These are phyloP conservation scores for Hyaloscypha variabilis DNA, from an alignment of 495 filamentous ascomycete genomes.

Conservation along the genomic window DNA sequence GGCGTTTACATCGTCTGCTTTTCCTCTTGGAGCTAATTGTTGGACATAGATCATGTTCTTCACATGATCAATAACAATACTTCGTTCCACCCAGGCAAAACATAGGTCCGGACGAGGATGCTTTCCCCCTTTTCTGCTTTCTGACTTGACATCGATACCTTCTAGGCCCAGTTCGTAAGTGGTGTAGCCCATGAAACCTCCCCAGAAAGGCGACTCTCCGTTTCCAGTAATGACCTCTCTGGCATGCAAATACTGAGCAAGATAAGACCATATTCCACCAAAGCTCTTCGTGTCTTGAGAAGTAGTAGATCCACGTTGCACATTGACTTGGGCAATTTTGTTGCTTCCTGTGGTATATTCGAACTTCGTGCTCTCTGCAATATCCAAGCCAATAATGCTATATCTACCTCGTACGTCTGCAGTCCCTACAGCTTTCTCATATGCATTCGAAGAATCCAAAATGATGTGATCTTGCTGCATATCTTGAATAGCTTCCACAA, in stretches of 20 bases:
- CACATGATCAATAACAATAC: slow-evolving; percentile 78
- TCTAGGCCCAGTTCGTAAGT: slow-evolving; percentile 85
- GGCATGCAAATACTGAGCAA: slow-evolving; percentile 60
- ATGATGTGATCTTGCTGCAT: slow-evolving; percentile 22
- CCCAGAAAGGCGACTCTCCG: slow-evolving; percentile 68
- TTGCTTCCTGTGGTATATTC: slow-evolving; percentile 52
- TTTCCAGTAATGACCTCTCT: slow-evolving; percentile 39
- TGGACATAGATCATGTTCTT: slow-evolving; percentile 67
- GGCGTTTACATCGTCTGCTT: slow-evolving; percentile 31
- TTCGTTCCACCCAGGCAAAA: slow-evolving; percentile 76
- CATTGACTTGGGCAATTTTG: slow-evolving; percentile 35
- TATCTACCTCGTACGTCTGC: slow-evolving; percentile 57
- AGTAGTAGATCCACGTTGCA: neutral
- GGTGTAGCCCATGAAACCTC: slow-evolving; percentile 87
- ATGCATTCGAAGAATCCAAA: slow-evolving; percentile 32
- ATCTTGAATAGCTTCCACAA: slow-evolving; percentile 27
- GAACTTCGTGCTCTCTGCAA: slow-evolving; percentile 51
- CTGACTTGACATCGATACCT: slow-evolving; percentile 53
- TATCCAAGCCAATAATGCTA: slow-evolving; percentile 68
- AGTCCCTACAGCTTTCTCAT: slow-evolving; percentile 9
- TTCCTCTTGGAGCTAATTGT: slow-evolving; percentile 40
- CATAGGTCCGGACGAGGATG: slow-evolving; percentile 67
- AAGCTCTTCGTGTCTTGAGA: slow-evolving; percentile 35
- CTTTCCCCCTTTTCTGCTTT: slow-evolving; percentile 26
- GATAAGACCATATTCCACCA: slow-evolving; percentile 54